Evolutionary conservation across 2,329 filamentous ascomycete genomes (phyloP), one percentile per base, ranked within the genome.

Genomic region (Coccinonectria pachysandricola): DNA sequence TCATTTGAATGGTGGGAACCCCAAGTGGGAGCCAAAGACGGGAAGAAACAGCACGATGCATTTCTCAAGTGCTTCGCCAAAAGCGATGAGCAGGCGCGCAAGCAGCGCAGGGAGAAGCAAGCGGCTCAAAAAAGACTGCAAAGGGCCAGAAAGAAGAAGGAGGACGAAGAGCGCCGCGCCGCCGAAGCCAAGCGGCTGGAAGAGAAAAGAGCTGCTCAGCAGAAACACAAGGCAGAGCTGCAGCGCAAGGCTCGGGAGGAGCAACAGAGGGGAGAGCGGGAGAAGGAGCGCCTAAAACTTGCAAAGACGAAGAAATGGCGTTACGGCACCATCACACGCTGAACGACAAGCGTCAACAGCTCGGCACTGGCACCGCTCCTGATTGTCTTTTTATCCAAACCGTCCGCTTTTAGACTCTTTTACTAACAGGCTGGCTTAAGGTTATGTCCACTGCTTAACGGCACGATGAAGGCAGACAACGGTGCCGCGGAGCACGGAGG

Each of bases 391-490:
- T n/a, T n/a, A n/a, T n/a, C n/a, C n/a, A n/a, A n/a, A n/a, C n/a
- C n/a, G n/a, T n/a, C n/a, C n/a, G n/a, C n/a, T n/a, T n/a, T n/a
- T n/a, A n/a, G n/a, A n/a, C n/a, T n/a, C n/a, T n/a, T n/a, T n/a
- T 36, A 31, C 43, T 46, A 41, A 46, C 42, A 28, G 17, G 33
- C 12, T 37, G 29, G 9, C 21, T 28, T 27, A 67, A 85, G 78
- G 54, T 70, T 87, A 46, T 92, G 84, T 53, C 84, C 84, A 24
- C 65, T 91, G 53, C 76, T 92, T 36, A 92, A 92, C 50, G 84
- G 85, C 27, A 83, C 80, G 16, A 80, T 80, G 62, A 79, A 80
- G 39, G 58, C 62, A 19, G 67, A 71, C 40, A 68, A 67, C 36
- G 60, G 61, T 31, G 57, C 59, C n/a, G 59, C 60, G 19, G 70